Evolutionary conservation across 495 filamentous ascomycete species (phyloP), one percentile per base, ranked within the genome.

Genomic region (Xylaria bambusicola): DNA sequence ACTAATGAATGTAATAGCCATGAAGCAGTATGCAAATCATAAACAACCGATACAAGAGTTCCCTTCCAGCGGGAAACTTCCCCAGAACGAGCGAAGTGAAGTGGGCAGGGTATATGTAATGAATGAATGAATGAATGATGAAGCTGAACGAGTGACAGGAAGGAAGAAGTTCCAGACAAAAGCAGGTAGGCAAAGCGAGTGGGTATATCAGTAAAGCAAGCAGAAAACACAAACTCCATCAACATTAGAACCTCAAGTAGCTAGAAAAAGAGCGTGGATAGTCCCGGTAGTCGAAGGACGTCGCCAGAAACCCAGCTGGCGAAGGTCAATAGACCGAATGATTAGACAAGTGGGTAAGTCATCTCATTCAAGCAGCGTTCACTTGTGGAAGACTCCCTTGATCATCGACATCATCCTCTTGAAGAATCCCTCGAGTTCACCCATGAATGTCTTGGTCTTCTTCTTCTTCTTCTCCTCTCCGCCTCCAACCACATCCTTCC

Each of bases 401-500:
- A 53, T 12, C 27, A 38, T 13, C 5, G 26, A 9, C 48, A 47
- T 17, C 13, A 62, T 26, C 58, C 56, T 56, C 44, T 53, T 61
- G 2, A 46, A 0, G 1, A 48, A 44, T 12, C 44, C 49, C 41
- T 20, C 26, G 15, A 61, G 56, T 9, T 40, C 58, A 6, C 45
- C 33, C 3, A 21, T 23, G 6, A 24, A 9, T 40, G 36, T 50
- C 52, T 58, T 60, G 24, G 61, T 55, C 18, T 57, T 33, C 2
- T 51, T 53, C 49, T 62, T n/a, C 47, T 40, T 4, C 42, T 60
- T 31, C 9, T 13, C 56, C 7, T 53, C 18, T 1, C 41, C 53
- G 2, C 47, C 53, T 8, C 18, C 44, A 17, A 23, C 58, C 15
- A 38, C 52, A 46, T 61, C 59, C 56, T 62, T 62, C 29, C 42